Percentiles rank a stretch among this genome's conserved stretches.
These are phyloP conservation scores for Candida xiaguanensis DNA, from an alignment of 805 yeast species.

Conservation along the genomic window DNA sequence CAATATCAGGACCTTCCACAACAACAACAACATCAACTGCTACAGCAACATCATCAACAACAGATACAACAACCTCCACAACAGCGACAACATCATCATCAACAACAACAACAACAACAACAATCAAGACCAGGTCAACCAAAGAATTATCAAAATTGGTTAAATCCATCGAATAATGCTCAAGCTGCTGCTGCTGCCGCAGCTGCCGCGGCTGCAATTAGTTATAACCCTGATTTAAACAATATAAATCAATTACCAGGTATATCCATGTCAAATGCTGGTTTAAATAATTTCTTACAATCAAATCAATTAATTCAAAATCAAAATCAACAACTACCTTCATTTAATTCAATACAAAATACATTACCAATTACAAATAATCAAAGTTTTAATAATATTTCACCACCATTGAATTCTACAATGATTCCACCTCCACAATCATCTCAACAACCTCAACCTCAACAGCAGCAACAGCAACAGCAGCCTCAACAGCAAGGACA, in stretches of 20 bases:
- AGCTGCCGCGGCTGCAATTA: constrained; percentile 1
- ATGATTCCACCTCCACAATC: constrained; percentile 4
- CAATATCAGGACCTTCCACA: neutral
- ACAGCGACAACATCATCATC: neutral
- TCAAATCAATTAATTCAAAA: constrained; percentile 23
- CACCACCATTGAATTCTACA: constrained; percentile 3
- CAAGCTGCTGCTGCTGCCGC: constrained; percentile 4
- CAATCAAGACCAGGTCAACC: neutral
- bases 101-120: neutral
- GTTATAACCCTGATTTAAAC: constrained; percentile 9
- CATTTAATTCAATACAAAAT: constrained; percentile 32
- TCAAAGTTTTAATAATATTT: constrained; percentile 13
- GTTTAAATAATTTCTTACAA: constrained; percentile 10
- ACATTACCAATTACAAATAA: constrained; percentile 23
- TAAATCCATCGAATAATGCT: neutral
- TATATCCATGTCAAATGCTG: constrained; percentile 5
- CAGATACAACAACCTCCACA: neutral
- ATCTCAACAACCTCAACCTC: neutral
- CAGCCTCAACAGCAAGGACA: neutral
- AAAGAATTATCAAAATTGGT: constrained; percentile 5
- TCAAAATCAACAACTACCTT: constrained; percentile 31
- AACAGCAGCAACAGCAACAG: neutral
- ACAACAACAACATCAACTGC: constrained; percentile 4
- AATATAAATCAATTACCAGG: constrained; percentile 16
- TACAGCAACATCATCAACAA: constrained; percentile 6